Evolutionary conservation across 805 yeast genomes (phyloP), one percentile per base, ranked within the genome.

Genomic region (Kuraishia cidri): DNA sequence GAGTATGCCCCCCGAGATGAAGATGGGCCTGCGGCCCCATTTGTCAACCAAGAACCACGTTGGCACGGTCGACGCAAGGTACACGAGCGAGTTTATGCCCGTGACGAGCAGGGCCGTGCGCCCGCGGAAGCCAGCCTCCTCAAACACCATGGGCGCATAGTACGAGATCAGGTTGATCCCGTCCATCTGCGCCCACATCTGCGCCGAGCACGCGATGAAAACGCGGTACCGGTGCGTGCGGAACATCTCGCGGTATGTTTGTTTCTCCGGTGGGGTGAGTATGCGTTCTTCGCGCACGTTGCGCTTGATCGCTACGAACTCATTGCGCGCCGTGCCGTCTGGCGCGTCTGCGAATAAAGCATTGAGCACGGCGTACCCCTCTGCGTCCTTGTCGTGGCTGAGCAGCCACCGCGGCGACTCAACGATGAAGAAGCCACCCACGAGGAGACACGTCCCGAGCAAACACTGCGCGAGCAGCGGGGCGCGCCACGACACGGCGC

Each of bases 331-430:
- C 30, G 47, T 45, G 4, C 46, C 26, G 36, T 37, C 15, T 6
- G 31, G 40, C 9, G 40, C 47, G 32, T 50, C 56, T 19, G 38
- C 48, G 36, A 54, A 54, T 32, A 63, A 47, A 14, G 61, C 47
- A 31, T 49, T 49, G 33, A 64, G 50, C 9, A 58, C 60, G 11
- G 25, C 49, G 37, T 59, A 68, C 4, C 76, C 77, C 37, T 67
- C 66, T 33, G 66, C 71, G 39, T 79, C 85, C 38, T 62, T 63
- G 44, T 84, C 92, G 28, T 76, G 76, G 47, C 80, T 85, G 29
- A 86, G 58, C 32, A 87, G 62, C 94, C 94, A 86, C 43, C 95
- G 66, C 4, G 96, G 96, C 28, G 88, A 76, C 48, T 86, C 96
- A 5, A 83, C 86, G 30, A 87, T 77, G 44, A 82, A 64, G 34